These are phyloP conservation scores for Acorus calamus DNA, from an alignment of 106 monocot species.

Conservation along the genomic window DNA sequence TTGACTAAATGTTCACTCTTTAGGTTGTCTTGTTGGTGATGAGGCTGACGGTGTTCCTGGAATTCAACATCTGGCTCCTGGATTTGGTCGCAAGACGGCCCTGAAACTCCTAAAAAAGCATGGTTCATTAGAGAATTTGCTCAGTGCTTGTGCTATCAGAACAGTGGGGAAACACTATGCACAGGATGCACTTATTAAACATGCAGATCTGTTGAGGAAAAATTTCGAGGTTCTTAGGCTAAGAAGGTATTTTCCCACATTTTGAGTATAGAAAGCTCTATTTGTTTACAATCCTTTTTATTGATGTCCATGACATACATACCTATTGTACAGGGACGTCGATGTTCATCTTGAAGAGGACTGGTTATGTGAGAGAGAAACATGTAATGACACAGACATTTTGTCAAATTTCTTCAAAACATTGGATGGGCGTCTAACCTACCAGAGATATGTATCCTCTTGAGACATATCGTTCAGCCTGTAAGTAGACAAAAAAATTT, in stretches of 20 bases:
- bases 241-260: slow-evolving; percentile 44
- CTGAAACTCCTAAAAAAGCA: slow-evolving; percentile 83
- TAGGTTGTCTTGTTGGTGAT: slow-evolving; percentile 91
- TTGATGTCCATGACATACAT: background rate
- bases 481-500: too few species aligned
- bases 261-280: background rate
- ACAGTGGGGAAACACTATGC: slow-evolving; percentile 87
- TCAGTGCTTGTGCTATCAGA: slow-evolving; percentile 57
- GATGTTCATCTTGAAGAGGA: slow-evolving; percentile 48
- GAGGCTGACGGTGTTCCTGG: slow-evolving; percentile 94
- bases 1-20: background rate
- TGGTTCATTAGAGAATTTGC: slow-evolving; percentile 74
- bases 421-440: slow-evolving; percentile 8
- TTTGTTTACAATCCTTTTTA: slow-evolving; percentile 1
- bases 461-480: too few species aligned
- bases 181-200: slow-evolving; percentile 75
- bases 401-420: slow-evolving; percentile 41
- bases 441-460: too few species aligned
- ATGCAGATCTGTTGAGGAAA: slow-evolving; percentile 81
- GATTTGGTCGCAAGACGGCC: slow-evolving; percentile 91
- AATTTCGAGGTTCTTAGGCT: slow-evolving; percentile 81
- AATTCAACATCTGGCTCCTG: slow-evolving; percentile 76
- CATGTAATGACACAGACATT: slow-evolving; percentile 36
- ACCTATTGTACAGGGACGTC: slow-evolving; percentile 44
- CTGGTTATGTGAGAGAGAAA: slow-evolving; percentile 66